Conservation (phyloP, 2,329 filamentous ascomycete genomes). For the Apiospora marii region DNA sequence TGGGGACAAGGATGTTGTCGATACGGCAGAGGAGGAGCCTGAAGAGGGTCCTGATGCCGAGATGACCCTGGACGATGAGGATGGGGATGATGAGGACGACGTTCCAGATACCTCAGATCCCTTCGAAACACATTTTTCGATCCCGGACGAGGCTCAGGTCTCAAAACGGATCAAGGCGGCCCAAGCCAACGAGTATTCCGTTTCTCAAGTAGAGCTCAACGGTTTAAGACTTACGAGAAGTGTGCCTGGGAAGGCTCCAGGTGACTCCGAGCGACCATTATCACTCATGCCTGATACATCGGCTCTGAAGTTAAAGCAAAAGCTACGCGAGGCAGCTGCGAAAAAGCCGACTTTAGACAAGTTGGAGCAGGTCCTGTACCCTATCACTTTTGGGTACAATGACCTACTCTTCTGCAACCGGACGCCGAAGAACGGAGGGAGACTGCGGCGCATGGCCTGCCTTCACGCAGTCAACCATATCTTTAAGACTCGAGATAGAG, state of each 20-base stretch:
- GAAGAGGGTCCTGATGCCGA: slow-evolving; percentile 54
- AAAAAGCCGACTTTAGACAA: slow-evolving; percentile 65
- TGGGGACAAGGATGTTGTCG: slow-evolving; percentile 47
- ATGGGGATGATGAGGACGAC: slow-evolving; percentile 58
- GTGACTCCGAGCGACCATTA: slow-evolving; percentile 44
- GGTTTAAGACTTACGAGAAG: slow-evolving; percentile 57
- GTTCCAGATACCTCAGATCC: slow-evolving; percentile 65
- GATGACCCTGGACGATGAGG: slow-evolving; percentile 43
- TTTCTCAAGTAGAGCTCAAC: slow-evolving; percentile 54
- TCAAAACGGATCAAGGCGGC: slow-evolving; percentile 60
- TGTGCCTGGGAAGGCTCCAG: slow-evolving; percentile 51
- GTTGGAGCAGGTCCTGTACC: slow-evolving; percentile 71
- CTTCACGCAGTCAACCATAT: slow-evolving; percentile 92
- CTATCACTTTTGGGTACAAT: slow-evolving; percentile 80
- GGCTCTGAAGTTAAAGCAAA: slow-evolving; percentile 73
- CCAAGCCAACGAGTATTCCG: slow-evolving; percentile 59
- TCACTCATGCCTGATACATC: slow-evolving; percentile 49
- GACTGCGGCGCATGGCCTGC: slow-evolving; percentile 75
- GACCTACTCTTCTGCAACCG: slow-evolving; percentile 82
- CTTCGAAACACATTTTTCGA: slow-evolving; percentile 82
- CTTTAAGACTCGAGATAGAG: slow-evolving; percentile 89
- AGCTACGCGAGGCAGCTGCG: slow-evolving; percentile 64
- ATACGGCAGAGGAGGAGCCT: slow-evolving; percentile 54
- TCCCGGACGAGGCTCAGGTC: slow-evolving; percentile 68
- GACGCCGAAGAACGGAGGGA: slow-evolving; percentile 71